These are phyloP conservation scores for Cubamyces sp. DNA, from an alignment of 768 basidiomycete species.

Conservation along the genomic window DNA sequence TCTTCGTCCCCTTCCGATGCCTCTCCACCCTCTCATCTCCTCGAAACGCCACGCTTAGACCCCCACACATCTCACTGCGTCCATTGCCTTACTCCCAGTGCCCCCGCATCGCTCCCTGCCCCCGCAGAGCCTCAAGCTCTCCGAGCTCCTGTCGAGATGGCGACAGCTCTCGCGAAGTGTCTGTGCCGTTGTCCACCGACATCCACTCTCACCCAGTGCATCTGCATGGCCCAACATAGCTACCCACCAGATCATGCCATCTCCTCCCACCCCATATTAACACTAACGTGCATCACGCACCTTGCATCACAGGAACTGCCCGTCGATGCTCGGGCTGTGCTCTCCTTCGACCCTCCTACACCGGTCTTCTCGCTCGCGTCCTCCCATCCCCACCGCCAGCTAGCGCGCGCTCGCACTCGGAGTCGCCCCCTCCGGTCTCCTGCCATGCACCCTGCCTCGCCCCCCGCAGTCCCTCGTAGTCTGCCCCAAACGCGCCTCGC, in stretches of 20 bases:
- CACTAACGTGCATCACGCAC: no score
- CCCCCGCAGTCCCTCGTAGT: not conserved
- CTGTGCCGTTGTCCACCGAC: not conserved
- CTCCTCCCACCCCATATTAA: not conserved
- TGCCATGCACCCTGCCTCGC: not conserved
- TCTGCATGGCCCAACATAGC: no score
- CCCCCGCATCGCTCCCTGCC: not conserved
- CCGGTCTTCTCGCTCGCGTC: not conserved
- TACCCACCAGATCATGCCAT: not conserved
- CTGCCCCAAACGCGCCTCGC: conserved; percentile 6
- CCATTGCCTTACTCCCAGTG: not conserved
- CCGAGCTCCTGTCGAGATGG: conserved; percentile 14
- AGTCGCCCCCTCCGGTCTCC: conserved; percentile 1
- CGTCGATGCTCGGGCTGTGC: conserved; percentile 14
- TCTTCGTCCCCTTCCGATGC: not conserved
- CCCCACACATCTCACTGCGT: not conserved
- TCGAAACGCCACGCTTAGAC: not conserved
- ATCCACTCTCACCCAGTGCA: not conserved
- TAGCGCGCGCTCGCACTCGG: conserved; percentile 1
- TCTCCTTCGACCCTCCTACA: conserved; percentile 9
- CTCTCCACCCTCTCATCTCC: not conserved
- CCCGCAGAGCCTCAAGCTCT: not conserved
- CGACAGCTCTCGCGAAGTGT: conserved; percentile 2
- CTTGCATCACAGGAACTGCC: conserved; percentile 19
- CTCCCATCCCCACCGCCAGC: not conserved